These are phyloP conservation scores for Spongispora temasekensis DNA, from an alignment of 1,284 basidiomycete genomes.

Conservation along the genomic window DNA sequence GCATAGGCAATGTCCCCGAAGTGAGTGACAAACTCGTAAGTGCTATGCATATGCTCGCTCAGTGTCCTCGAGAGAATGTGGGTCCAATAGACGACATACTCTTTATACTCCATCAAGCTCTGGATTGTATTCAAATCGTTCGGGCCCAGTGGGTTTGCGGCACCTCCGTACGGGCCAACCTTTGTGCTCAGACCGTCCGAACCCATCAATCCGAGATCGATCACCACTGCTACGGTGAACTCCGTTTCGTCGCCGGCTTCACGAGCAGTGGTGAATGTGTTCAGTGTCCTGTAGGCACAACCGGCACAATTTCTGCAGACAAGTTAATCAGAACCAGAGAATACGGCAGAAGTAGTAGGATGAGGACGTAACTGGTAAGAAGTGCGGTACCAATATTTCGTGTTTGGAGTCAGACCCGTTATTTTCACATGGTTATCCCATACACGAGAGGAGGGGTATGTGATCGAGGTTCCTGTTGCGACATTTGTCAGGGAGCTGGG, in stretches of 20 bases:
- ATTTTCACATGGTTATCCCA: conserved; percentile 33
- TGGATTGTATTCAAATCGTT: conserved; percentile 32
- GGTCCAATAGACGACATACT: conserved; percentile 14
- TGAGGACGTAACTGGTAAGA: conserved; percentile 27
- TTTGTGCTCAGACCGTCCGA: conserved; percentile 29
- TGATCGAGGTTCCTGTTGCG: conserved; percentile 21
- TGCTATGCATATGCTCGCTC: conserved; percentile 12
- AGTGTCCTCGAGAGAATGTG: neutral
- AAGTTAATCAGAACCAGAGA: neutral
- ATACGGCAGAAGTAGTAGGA: too few relatives aligned
- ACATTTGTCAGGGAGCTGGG: conserved; percentile 19
- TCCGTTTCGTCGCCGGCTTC: conserved; percentile 17
- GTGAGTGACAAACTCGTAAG: conserved; percentile 29
- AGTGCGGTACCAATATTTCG: conserved; percentile 31
- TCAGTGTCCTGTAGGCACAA: conserved; percentile 26
- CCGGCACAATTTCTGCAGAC: conserved; percentile 26
- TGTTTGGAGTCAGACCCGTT: conserved; percentile 23
- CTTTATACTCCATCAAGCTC: conserved; percentile 32
- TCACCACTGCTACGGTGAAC: conserved; percentile 28
- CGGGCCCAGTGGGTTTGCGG: conserved; percentile 26
- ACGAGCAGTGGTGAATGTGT: conserved; percentile 29
- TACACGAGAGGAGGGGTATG: conserved; percentile 27
- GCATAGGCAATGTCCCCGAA: conserved; percentile 30
- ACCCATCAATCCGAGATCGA: conserved; percentile 33
- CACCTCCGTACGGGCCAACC: conserved; percentile 27